Base-by-base conservation (phyloP, 176 grass and related monocot genomes). In the Pharus latifolius region DNA sequence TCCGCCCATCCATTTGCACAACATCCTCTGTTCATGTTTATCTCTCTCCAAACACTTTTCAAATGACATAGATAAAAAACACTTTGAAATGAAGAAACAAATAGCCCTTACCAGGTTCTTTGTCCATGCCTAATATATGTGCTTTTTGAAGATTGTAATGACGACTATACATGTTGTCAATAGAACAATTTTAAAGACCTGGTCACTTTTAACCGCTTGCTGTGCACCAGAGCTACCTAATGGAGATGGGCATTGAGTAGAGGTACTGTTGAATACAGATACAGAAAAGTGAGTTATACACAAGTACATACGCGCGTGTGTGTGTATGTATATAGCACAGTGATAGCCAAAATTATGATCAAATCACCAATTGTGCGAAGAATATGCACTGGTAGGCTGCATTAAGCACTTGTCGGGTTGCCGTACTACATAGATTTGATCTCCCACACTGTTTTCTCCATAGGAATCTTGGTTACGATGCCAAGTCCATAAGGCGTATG, bases 401-500 rank as follows among this genome's bases (percentile, higher is more conserved):
- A 76, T 34, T 10, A 73, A 51, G 54, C 89, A 88, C 53, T 83
- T 82, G 4, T 85, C 89, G 4, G 89, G 93, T 77, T 97, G 83
- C 9, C 89, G 80, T 9, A 92, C 89, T 46, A 97, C 83, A 35
- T 97, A 97, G 62, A 97, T 92, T 65, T 92, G 89, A 87, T 97
- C 93, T 28, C 93, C 89, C 19, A 72, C 67, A 2, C 64, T 73
- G 18, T 76, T 83, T 43, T 80, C 70, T 42, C 83, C 78, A 65
- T 90, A 97, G 6, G 73, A 15, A 42, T 97, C 83, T 70, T 92
- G 93, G 77, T 97, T 97, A 58, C 89, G 88, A 50, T 97, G 89
- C 93, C 93, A 97, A 41, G 89, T 90, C 93, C 93, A 97, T 34
- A 97, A 69, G n/a, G 89, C 93, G 65, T 90, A 87, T 56, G 93